Conservation (phyloP, 2,329 filamentous ascomycete genomes). For the Bipolaris zeicola region DNA sequence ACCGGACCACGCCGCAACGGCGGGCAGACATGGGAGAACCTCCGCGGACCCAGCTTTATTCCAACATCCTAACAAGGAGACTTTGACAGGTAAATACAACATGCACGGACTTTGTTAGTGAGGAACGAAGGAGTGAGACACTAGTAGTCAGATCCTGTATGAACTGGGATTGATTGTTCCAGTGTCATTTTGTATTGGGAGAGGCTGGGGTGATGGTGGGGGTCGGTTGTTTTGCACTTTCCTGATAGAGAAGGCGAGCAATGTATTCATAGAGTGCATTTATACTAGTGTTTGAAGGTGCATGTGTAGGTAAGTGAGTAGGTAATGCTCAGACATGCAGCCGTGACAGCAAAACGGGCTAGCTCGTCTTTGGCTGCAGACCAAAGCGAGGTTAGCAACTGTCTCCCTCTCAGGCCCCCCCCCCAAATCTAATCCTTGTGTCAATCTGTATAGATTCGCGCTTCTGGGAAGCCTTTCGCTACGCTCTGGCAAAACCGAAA, state of each 20-base stretch:
- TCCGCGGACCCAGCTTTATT: conserved; percentile 4
- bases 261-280: not conserved
- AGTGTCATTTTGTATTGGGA: not conserved
- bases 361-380: not conserved
- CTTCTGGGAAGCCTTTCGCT: conserved; percentile 3
- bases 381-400: not conserved
- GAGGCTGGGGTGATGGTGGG: not conserved
- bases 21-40: conserved; percentile 7
- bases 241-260: not conserved
- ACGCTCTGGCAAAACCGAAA: conserved; percentile 4
- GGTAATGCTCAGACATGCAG: not conserved
- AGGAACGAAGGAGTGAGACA: not conserved
- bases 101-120: not conserved
- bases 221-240: not conserved
- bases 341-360: not conserved
- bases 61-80: conserved; percentile 1
- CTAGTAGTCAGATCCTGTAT: too few relatives aligned
- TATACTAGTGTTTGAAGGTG: not conserved
- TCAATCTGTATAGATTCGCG: not conserved
- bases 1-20: conserved; percentile 7
- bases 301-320: not conserved
- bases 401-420: not conserved
- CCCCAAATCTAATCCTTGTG: not conserved
- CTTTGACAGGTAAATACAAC: not conserved
- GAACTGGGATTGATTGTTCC: not conserved